Evolutionary conservation across 2,329 filamentous ascomycete species (phyloP).

Genomic region (Colletotrichum limetticola): DNA sequence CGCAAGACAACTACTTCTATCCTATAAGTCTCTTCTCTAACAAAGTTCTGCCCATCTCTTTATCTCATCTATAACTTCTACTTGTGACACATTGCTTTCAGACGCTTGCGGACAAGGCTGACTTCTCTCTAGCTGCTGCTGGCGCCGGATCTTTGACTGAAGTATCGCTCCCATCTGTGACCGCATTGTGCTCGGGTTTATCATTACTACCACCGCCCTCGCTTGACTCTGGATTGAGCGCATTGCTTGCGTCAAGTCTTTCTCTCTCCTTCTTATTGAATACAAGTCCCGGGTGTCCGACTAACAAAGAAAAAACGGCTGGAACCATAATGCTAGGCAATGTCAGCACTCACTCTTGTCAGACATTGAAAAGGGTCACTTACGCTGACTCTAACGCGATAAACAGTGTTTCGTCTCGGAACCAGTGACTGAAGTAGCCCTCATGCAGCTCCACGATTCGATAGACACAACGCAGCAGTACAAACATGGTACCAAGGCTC

Average conservation of each 20-base stretch:
- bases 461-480: slow-evolving; percentile 68
- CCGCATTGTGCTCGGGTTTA: background rate
- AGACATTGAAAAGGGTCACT: slow-evolving; percentile 1
- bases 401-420: slow-evolving; percentile 54
- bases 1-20: too few species aligned
- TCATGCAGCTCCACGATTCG: slow-evolving; percentile 68
- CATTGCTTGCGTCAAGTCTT: too few species aligned
- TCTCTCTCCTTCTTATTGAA: background rate
- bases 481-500: slow-evolving; percentile 61
- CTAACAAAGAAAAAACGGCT: slow-evolving; percentile 10
- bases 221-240: background rate
- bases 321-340: slow-evolving; percentile 14
- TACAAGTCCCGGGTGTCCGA: slow-evolving; percentile 26
- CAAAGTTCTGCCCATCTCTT: too few species aligned
- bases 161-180: background rate
- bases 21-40: too few species aligned
- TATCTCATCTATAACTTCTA: too few species aligned
- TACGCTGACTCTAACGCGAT: slow-evolving; percentile 54
- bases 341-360: background rate
- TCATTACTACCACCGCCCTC: background rate
- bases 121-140: background rate
- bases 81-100: background rate
- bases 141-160: background rate
- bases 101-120: background rate
- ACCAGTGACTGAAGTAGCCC: slow-evolving; percentile 63